Evolutionary conservation across 495 filamentous ascomycete species (phyloP), one percentile per base, ranked within the genome.

Genomic region (Aspergillus funiculosus): DNA sequence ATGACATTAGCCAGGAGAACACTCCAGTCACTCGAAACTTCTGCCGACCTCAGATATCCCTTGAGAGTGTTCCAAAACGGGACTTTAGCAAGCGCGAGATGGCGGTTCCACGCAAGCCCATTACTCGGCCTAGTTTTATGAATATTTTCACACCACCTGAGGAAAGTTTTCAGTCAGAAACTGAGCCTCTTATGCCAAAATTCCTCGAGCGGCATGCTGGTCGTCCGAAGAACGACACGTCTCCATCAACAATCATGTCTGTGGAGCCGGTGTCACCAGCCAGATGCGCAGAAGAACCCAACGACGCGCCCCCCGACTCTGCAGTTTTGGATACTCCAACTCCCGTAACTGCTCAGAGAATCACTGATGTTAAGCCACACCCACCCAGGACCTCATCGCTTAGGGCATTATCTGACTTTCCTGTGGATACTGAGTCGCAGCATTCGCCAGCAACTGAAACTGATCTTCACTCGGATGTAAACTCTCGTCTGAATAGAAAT

Each of bases 41-140:
- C 9, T 49, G 50, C 11, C 46, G 49, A 6, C 37, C 53, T 21
- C 46, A 50, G 10, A 19, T 50, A 14, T 40, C 50, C n/a, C 20
- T 48, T 3, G 47, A 51, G n/a, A 42, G 22, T 9, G 7, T 48
- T 24, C 19, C 18, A 15, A 56, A 26, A 35, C 15, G 34, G 4
- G 41, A 49, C 34, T 17, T 41, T 25, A 46, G 30, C 19, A 45
- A 28, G 13, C 46, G 42, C 11, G 39, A 56, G 17, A 15, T 38
- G 19, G 44, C 47, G 6, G 34, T 51, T 7, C 27, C 31, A 17
- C 48, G 48, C 9, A 55, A 55, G 47, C 43, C 47, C 8, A 15
- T 48, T 8, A 48, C 9, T 11, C 43, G 30, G 2, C 39, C 44
- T n/a, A 51, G 44, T 13, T 27, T 51, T 14, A 14, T 19, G 18